Conservation (phyloP, 2,329 filamentous ascomycete genomes). For the Hymenoscyphus scutula region DNA sequence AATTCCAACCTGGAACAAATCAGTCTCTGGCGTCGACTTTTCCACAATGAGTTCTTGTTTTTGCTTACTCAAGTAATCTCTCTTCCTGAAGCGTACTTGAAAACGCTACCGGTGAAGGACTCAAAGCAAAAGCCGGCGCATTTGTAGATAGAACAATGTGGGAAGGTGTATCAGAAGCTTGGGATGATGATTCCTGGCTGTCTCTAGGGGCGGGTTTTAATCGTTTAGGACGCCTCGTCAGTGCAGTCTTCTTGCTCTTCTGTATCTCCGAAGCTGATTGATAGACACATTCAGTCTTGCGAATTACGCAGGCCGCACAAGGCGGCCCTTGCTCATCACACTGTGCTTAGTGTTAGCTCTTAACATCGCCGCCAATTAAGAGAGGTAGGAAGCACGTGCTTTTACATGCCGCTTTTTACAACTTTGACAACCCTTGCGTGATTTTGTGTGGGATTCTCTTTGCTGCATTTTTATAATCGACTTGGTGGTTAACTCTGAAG, state of each 20-base stretch:
- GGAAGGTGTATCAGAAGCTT: not conserved
- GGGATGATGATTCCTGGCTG: not conserved
- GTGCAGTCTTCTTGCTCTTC: not conserved
- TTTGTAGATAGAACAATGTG: not conserved
- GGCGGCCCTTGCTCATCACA: not conserved
- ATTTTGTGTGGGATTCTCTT: conserved; percentile 1
- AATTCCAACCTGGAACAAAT: conserved; percentile 9
- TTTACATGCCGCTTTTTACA: conserved; percentile 7
- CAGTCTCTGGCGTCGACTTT: not conserved
- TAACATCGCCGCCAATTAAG: not conserved
- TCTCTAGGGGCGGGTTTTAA: not conserved
- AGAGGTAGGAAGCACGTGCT: not conserved
- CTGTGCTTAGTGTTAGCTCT: not conserved
- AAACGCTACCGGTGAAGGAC: not conserved
- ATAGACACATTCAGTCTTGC: not conserved
- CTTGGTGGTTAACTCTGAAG: not conserved
- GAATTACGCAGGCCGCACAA: not conserved
- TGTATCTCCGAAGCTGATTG: not conserved
- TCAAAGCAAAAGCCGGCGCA: not conserved
- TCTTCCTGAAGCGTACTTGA: not conserved
- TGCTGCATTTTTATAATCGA: not conserved
- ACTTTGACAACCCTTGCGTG: conserved; percentile 1
- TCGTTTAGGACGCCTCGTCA: not conserved
- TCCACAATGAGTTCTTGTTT: not conserved
- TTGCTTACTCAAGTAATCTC: not conserved